Base-by-base conservation (phyloP, 495 filamentous ascomycete species). In the Massariosphaeria phaeospora region DNA sequence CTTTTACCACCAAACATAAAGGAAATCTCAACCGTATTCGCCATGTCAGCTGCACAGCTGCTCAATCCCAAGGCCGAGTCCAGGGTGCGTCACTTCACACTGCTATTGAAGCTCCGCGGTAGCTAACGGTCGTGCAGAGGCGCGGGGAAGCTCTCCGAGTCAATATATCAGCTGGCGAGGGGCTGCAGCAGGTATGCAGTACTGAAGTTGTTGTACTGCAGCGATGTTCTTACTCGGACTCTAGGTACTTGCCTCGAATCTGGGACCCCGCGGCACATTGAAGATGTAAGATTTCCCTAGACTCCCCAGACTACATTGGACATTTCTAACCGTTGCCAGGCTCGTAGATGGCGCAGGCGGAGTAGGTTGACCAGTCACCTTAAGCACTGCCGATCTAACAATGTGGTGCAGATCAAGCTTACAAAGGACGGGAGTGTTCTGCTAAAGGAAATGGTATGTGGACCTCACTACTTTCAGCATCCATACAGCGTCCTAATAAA, bases 371-470 rank as follows among this genome's bases (percentile, higher is more conserved):
- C 39, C 9, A n/a, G 23, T n/a, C 6, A 4, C n/a, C 9, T n/a
- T 12, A 17, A 17, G 35, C 13, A 3, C 12, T 17, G 8, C 24
- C 6, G 17, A n/a, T n/a, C 15, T 49, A 31, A 49, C 36, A 25
- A 5, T 2, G 11, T 15, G 18, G 25, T 30, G 69, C 62, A 95
- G 86, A 99, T 99, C 76, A 99, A 97, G 73, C 77, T 99, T 66
- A 99, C 93, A 45, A 99, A 99, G 73, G 93, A 99, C 77, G 93
- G 93, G 66, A 95, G 93, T 67, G 93, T 97, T 42, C 75, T 99
- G 48, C 69, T 99, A 62, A 80, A 89, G 62, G 93, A 99, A 70
- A 99, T 99, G 94, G 89, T 91, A 75, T 79, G 72, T 36, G 11
- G 24, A 11, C 20, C 35, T 13, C n/a, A n/a, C n/a, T n/a, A n/a